These are phyloP conservation scores for Cocos nucifera DNA, from an alignment of 176 grass and related monocot genomes.

Conservation along the genomic window DNA sequence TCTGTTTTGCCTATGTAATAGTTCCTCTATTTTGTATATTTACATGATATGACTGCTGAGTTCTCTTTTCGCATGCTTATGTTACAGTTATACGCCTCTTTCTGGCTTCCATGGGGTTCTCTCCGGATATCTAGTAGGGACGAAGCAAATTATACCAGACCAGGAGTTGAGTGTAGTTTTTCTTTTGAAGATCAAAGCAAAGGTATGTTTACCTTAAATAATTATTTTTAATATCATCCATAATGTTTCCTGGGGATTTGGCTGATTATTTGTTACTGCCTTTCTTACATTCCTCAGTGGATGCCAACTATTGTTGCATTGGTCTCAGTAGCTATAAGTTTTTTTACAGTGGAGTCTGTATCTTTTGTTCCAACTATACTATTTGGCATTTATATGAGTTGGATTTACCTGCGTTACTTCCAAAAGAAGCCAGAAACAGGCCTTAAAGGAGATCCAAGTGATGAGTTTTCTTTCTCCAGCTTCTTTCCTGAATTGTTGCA, in stretches of 20 bases:
- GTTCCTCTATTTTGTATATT: too few relatives aligned
- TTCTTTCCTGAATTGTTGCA: slow-evolving; percentile 92
- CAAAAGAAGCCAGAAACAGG: slow-evolving; percentile 84
- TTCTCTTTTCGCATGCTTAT: slow-evolving; percentile 9
- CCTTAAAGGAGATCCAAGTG: slow-evolving; percentile 87
- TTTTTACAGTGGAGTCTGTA: slow-evolving; percentile 52
- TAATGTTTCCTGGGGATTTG: too few relatives aligned
- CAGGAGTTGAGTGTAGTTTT: slow-evolving; percentile 61
- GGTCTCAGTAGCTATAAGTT: slow-evolving; percentile 52
- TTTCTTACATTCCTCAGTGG: slow-evolving; percentile 37
- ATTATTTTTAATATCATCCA: too few relatives aligned
- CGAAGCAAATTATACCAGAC: slow-evolving; percentile 93
- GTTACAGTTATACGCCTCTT: slow-evolving; percentile 77
- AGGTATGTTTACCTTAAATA: slow-evolving; percentile 29
- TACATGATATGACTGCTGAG: neutral
- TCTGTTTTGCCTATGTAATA: too few relatives aligned
- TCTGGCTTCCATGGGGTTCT: slow-evolving; percentile 95
- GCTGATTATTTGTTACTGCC: too few relatives aligned
- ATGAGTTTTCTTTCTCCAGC: slow-evolving; percentile 89
- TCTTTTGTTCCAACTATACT: slow-evolving; percentile 70
- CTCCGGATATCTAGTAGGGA: slow-evolving; percentile 77
- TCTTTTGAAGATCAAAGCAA: slow-evolving; percentile 90
- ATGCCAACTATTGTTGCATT: slow-evolving; percentile 64
- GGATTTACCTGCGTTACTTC: slow-evolving; percentile 95
- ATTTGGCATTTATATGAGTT: slow-evolving; percentile 94